phyloP scores from a whole-genome alignment of 2,329 filamentous ascomycete species.

The Alternaria tenuissima region DNA sequence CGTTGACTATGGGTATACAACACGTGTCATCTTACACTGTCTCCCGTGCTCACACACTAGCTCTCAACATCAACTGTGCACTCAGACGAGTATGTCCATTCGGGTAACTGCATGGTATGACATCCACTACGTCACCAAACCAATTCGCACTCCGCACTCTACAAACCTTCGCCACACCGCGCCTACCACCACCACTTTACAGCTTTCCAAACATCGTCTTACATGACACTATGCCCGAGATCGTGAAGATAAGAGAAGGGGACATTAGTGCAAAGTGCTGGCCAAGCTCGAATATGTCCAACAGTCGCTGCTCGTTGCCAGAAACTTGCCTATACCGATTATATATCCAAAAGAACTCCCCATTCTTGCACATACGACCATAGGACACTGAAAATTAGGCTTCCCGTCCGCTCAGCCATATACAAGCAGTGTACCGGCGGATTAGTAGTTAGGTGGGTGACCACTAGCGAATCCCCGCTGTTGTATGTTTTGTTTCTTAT shows the following conservation, averaged over 20 bases:
- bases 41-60: background rate
- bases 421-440: too few species aligned
- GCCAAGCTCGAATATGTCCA: background rate
- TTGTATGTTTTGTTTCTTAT: too few species aligned
- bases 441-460: too few species aligned
- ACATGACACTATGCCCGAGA: background rate
- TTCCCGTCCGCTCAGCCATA: too few species aligned
- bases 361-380: background rate
- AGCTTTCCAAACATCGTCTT: background rate
- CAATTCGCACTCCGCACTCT: background rate
- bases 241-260: background rate
- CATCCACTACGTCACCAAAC: background rate
- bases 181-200: background rate
- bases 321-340: background rate
- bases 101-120: background rate
- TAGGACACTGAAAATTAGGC: background rate
- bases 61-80: background rate
- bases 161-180: too few species aligned
- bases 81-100: background rate
- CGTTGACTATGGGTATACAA: background rate
- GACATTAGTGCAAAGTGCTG: background rate
- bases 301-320: background rate
- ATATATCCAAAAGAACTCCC: rapidly evolving
- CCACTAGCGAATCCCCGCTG: too few species aligned
- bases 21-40: background rate